Evolutionary conservation across 164 flowering plant genomes (phyloP).

Genomic region (Tetrastigma voinierianum): DNA sequence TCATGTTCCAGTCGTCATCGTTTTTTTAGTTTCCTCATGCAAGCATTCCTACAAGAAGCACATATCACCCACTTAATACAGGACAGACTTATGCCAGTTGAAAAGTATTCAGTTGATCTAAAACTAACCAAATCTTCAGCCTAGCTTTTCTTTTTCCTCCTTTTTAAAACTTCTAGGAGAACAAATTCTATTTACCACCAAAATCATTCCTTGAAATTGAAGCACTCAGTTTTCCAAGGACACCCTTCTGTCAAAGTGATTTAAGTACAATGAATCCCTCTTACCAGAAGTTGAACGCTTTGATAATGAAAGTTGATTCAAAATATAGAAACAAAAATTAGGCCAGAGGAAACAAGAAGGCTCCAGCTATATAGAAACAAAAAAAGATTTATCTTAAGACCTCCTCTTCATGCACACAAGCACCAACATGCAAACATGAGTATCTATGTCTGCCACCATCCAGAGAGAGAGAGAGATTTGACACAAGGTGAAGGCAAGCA

Average conservation of each 20-base stretch:
- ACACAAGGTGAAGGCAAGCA: too few relatives aligned
- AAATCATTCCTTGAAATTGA: not conserved
- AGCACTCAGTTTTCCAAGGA: not conserved
- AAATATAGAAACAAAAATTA: too few relatives aligned
- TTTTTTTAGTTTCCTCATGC: too few relatives aligned
- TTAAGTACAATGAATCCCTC: not conserved
- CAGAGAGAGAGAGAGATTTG: too few relatives aligned
- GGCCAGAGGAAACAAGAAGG: too few relatives aligned
- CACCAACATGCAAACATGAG: too few relatives aligned
- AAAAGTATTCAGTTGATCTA: not conserved
- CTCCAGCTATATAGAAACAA: too few relatives aligned
- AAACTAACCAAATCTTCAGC: not conserved
- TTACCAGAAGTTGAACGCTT: not conserved
- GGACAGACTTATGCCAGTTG: not conserved
- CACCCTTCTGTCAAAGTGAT: not conserved
- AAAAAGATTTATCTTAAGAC: too few relatives aligned
- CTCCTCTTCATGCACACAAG: too few relatives aligned
- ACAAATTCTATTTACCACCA: conserved; percentile 1
- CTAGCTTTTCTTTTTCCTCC: not conserved
- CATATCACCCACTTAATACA: not conserved
- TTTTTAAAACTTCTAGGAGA: not conserved
- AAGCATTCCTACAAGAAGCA: too few relatives aligned
- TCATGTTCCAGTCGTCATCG: not conserved
- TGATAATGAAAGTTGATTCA: too few relatives aligned
- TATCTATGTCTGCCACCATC: too few relatives aligned